Percentiles rank a stretch among this genome's conserved stretches.
phyloP scores from a whole-genome alignment of 768 basidiomycete genomes.

The Kwoniella shandongensis region DNA sequence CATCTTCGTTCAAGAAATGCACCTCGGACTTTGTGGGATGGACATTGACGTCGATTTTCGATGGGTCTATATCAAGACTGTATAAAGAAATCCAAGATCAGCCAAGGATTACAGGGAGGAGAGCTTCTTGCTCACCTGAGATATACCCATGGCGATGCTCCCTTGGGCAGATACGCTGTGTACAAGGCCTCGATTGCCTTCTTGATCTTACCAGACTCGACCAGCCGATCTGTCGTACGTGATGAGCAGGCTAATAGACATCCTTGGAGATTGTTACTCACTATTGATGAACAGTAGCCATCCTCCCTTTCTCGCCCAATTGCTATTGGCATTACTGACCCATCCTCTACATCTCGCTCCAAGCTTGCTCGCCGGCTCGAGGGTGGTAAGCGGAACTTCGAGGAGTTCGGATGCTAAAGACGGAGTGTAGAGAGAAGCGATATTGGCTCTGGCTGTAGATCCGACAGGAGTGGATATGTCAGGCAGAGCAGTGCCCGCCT shows the following conservation, averaged over 20 bases:
- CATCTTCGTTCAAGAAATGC: conserved; percentile 88
- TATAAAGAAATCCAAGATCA: not conserved
- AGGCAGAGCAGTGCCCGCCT: conserved; percentile 73
- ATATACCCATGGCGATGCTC: conserved; percentile 86
- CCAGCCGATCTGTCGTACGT: conserved; percentile 73
- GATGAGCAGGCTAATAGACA: not conserved
- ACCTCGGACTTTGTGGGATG: conserved; percentile 96
- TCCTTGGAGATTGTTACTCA: conserved; percentile 55
- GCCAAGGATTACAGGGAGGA: not conserved
- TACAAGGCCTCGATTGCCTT: conserved; percentile 84
- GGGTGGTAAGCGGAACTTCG: conserved; percentile 43
- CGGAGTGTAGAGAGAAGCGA: conserved; percentile 77
- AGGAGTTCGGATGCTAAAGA: conserved; percentile 73
- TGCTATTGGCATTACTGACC: conserved; percentile 84
- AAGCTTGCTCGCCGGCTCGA: conserved; percentile 54
- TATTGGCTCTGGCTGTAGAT: conserved; percentile 67
- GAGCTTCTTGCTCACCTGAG: conserved; percentile 65
- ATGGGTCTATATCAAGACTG: conserved; percentile 79
- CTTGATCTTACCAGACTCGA: conserved; percentile 83
- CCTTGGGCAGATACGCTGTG: conserved; percentile 80
- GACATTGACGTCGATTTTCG: conserved; percentile 92
- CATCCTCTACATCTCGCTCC: conserved; percentile 73
- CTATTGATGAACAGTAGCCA: conserved; percentile 94
- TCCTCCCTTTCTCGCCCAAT: conserved; percentile 72
- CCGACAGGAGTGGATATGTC: conserved; percentile 77